A percentile compares a stretch with the other conserved stretches of the same genome.
These are phyloP conservation scores for Penicillium sp. DNA, from an alignment of 2,329 filamentous ascomycete species.

Conservation along the genomic window DNA sequence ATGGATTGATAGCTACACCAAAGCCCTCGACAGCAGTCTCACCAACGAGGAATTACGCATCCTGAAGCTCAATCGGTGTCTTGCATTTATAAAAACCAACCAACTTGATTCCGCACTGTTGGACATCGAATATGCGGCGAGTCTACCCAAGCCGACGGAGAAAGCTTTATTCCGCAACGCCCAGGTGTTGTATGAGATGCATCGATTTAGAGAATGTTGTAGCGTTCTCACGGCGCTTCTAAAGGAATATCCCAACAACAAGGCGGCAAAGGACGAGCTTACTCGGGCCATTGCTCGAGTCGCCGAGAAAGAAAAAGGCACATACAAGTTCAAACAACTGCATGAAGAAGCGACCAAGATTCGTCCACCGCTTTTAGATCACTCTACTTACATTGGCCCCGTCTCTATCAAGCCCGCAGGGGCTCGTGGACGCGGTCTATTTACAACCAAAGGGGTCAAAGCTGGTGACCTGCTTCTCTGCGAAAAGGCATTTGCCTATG, in stretches of 20 bases:
- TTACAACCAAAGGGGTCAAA: no score
- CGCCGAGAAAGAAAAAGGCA: not conserved
- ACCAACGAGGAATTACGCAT: slow-evolving; percentile 38
- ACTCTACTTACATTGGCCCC: slow-evolving; percentile 40
- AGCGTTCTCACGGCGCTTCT: slow-evolving; percentile 32
- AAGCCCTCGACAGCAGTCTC: slow-evolving; percentile 29
- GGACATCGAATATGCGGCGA: slow-evolving; percentile 23
- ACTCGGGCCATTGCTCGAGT: not conserved
- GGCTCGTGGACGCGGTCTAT: slow-evolving; percentile 45
- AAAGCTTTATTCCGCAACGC: slow-evolving; percentile 46
- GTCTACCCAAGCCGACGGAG: slow-evolving; percentile 25
- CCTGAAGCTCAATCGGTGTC: slow-evolving; percentile 33
- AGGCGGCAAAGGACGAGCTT: slow-evolving; percentile 18
- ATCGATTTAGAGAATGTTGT: slow-evolving; percentile 35
- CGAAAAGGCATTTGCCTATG: no score
- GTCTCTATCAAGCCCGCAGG: slow-evolving; percentile 38
- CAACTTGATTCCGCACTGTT: slow-evolving; percentile 33
- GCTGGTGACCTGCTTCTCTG: no score
- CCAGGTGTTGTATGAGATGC: slow-evolving; percentile 45
- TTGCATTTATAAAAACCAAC: slow-evolving; percentile 28
- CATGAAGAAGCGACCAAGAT: slow-evolving; percentile 22
- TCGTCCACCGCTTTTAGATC: slow-evolving; percentile 42
- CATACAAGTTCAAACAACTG: not conserved
- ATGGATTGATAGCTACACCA: slow-evolving; percentile 34
- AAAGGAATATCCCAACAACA: slow-evolving; percentile 36